Evolutionary conservation across 495 filamentous ascomycete genomes (phyloP), one percentile per base, ranked within the genome.

Genomic region (Pseudevernia furfuracea): DNA sequence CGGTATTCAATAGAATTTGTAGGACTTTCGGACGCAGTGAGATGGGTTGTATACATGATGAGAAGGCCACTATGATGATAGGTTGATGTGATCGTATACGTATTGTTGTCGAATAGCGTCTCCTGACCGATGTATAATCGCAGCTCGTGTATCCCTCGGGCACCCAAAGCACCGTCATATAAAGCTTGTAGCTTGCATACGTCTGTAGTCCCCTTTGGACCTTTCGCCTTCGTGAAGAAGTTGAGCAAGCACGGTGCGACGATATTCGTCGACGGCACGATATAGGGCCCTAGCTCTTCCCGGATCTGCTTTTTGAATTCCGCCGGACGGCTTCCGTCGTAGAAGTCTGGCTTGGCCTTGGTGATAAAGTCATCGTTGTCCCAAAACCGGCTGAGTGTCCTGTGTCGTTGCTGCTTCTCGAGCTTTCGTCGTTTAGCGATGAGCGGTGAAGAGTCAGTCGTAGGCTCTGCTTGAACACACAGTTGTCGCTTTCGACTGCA

Each of bases 321-420:
- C 48, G 60, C 67, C 7, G 69, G 61, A 11, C 55, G 68, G 28
- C 76, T 70, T 21, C 79, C 77, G 60, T 82, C 71, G 62, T 76
- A 77, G 67, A 66, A 63, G 65, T 80, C 74, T 4, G 76, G 77
- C 53, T 71, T 10, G 12, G 38, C 38, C 34, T 38, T 36, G 23
- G 19, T 38, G 12, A 5, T 38, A 14, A 17, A 23, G 21, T 30
- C 56, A 58, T 58, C 38, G 34, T n/a, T n/a, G n/a, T n/a, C n/a
- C n/a, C n/a, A n/a, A n/a, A n/a, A n/a, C n/a, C n/a, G n/a, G n/a
- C n/a, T n/a, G n/a, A n/a, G n/a, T n/a, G n/a, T n/a, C n/a, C n/a
- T n/a, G n/a, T n/a, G n/a, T n/a, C n/a, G n/a, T n/a, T n/a, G n/a
- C n/a, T n/a, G n/a, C n/a, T n/a, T n/a, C n/a, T n/a, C n/a, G n/a